Evolutionary conservation across 345 rosid genomes (phyloP).

Genomic region (Citrus glauca): DNA sequence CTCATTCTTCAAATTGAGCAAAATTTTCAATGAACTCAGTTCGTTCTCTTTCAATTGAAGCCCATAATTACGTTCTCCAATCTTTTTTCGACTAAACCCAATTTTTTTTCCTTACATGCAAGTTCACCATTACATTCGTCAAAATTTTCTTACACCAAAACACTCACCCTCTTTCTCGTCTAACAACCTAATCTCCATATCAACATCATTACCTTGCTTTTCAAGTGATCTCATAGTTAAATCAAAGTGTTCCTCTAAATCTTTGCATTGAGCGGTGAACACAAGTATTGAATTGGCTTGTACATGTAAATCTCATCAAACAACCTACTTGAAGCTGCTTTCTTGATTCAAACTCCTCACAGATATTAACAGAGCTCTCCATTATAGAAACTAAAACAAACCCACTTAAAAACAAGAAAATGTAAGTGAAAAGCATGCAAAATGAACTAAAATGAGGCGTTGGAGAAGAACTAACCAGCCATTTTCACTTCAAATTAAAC

Average conservation of each 20-base stretch:
- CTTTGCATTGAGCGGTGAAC: too few species aligned
- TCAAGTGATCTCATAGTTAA: not conserved
- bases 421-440: too few species aligned
- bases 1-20: too few species aligned
- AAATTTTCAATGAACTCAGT: too few species aligned
- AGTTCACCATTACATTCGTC: conserved; percentile 9
- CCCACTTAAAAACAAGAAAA: not conserved
- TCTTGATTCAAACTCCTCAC: not conserved
- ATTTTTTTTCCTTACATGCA: not conserved
- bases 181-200: not conserved
- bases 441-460: too few species aligned
- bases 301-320: not conserved
- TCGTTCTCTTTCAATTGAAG: too few species aligned
- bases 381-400: not conserved
- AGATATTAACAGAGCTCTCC: not conserved
- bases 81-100: not conserved
- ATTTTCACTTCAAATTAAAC: too few species aligned
- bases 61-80: not conserved
- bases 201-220: not conserved
- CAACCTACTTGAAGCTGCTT: not conserved
- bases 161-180: not conserved
- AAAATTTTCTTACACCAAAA: not conserved
- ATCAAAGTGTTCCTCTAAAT: not conserved
- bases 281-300: too few species aligned
- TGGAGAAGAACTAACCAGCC: too few species aligned